Base-by-base conservation (phyloP, 495 filamentous ascomycete genomes). In the Poronia punctata region DNA sequence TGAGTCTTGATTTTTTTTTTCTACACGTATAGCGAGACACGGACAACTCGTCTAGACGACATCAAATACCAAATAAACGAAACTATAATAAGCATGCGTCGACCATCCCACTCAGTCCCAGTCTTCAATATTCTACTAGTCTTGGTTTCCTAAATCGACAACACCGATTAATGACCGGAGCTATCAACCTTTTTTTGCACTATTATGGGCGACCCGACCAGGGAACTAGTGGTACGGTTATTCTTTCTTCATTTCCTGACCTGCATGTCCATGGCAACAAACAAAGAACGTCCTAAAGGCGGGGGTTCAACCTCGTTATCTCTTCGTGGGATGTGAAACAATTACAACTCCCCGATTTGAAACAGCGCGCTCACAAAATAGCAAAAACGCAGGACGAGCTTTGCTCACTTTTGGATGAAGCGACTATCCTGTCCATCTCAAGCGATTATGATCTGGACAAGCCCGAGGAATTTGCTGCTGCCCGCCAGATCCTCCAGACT, bases 401-500 rank as follows among this genome's bases (percentile, higher is more conserved):
- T 12, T 31, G 51, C 47, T 57, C 40, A 12, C 51, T 46, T 47
- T 51, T 40, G 59, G 70, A 65, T 60, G 47, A 67, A 64, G 28
- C 84, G 0, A 63, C 80, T 3, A 69, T 88, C 34, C 65, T 75
- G 24, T 79, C 86, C 3, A 76, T 93, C 15, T 55, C 70, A 3
- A 70, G 61, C 5, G 84, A 93, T 38, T 89, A 72, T 58, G 71
- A 84, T 38, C 54, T 82, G 11, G 31, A 59, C 1, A 52, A 73
- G 9, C 43, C 66, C 1, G 38, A 60, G 14, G 66, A 73, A n/a
- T 58, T 88, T 9, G 41, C 64, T 8, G 52, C 64, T n/a, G 70
- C 78, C 11, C 67, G 74, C 7, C 46, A 67, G 10, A 67, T 67
- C 1, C 65, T 95, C 1, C 62, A 80, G 15, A 35, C 58, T 1